Evolutionary conservation across 2,329 filamentous ascomycete genomes (phyloP).

Genomic region (Botrytis porri): DNA sequence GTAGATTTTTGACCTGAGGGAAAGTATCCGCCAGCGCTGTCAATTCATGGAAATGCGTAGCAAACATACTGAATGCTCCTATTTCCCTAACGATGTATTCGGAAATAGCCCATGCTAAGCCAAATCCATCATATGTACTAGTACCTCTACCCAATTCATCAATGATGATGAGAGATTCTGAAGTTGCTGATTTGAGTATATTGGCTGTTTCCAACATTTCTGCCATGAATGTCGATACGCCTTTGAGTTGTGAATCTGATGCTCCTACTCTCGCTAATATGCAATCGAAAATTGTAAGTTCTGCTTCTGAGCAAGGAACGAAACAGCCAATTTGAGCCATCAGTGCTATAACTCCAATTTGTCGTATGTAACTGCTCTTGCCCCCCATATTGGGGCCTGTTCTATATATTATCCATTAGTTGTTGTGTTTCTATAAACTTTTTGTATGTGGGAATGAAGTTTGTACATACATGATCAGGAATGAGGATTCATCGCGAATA

Average conservation of each 20-base stretch:
- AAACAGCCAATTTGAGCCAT: constrained; percentile 98
- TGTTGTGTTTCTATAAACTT: too few relatives aligned
- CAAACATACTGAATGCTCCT: constrained; percentile 89
- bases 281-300: constrained; percentile 93
- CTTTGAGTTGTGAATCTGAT: constrained; percentile 94
- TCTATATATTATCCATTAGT: too few relatives aligned
- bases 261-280: constrained; percentile 95
- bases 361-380: constrained; percentile 96
- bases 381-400: constrained; percentile 99
- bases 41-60: constrained; percentile 97
- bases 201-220: constrained; percentile 99
- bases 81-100: constrained; percentile 97
- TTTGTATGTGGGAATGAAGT: too few relatives aligned
- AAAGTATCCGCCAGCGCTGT: constrained; percentile 86
- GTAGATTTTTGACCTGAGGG: constrained; percentile 84
- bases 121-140: constrained; percentile 97
- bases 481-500: constrained; percentile 74
- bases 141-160: constrained; percentile 96
- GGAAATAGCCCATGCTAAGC: constrained; percentile 97
- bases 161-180: constrained; percentile 95
- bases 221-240: constrained; percentile 98
- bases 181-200: constrained; percentile 93
- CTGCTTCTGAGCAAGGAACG: constrained; percentile 85
- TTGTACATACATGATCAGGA: constrained; percentile 49
- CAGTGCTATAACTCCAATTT: constrained; percentile 92